Evolutionary conservation across 371 early-diverging fungal species (phyloP), one percentile per base, ranked within the genome.

Genomic region (Mucor ambiguus): DNA sequence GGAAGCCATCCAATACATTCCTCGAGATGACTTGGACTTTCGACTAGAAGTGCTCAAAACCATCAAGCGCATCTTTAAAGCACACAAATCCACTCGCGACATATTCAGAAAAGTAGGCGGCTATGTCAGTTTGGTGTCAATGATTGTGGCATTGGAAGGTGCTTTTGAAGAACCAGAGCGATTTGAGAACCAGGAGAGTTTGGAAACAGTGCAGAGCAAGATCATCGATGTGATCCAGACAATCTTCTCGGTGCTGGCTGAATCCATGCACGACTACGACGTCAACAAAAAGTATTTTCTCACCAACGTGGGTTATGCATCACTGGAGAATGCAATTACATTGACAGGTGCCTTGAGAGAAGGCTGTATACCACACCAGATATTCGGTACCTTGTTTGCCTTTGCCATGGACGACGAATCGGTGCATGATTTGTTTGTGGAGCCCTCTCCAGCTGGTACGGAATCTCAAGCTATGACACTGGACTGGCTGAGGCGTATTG

Each of bases 31-130:
- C 70, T 68, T 89, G 35, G 85, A 80, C 58, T 83, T 88, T 67
- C 79, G 86, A 64, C 61, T 84, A 37, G 87, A 87, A 54, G 79
- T 87, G 5, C 63, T 90, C 26, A 78, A 74, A 22, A 76, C 87
- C 1, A 80, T 89, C 52, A 79, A 78, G 18, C 76, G 82, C 0
- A 80, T 87, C 7, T 80, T 90, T 44, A 43, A 72, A 20, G 68
- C 81, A 3, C 85, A 85, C 57, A 55, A 70, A 7, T 66, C 71
- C 12, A 73, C 74, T 5, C 75, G 83, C 46, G 86, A 89, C 61
- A 82, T 83, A 18, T 89, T 91, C 59, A 82, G 89, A 33, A 76
- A 78, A 33, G 79, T 76, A 11, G 89, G 90, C 1, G 91, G 91
- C 9, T 90, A 85, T 67, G 85, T 90, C 10, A 85, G 85, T 35